Evolutionary conservation across 371 early-diverging fungal species (phyloP).

Genomic region (Mucor sp.): DNA sequence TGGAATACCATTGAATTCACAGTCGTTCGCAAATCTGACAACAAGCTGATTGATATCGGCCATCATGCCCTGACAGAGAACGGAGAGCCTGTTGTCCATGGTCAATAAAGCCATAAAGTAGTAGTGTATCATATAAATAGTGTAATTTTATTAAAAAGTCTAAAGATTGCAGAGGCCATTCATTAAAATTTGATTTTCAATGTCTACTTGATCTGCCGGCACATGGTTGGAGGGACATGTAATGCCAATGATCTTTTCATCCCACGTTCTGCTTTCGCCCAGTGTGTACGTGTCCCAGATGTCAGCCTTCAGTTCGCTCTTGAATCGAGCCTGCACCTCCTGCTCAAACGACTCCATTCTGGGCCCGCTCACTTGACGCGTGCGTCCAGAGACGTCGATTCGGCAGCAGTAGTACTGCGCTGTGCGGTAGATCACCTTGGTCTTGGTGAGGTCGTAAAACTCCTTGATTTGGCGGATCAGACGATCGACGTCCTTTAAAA

Average conservation of each 20-base stretch:
- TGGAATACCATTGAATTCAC: conserved; percentile 47
- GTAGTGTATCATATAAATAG: conserved; percentile 1
- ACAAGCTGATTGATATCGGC: conserved; percentile 38
- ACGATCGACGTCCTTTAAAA: conserved; percentile 24
- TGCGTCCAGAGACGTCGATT: conserved; percentile 35
- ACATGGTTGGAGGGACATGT: conserved; percentile 52
- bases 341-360: conserved; percentile 45
- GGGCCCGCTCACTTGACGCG: conserved; percentile 39
- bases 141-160: conserved; percentile 6
- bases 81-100: conserved; percentile 30
- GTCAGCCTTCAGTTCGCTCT: conserved; percentile 25
- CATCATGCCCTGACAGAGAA: conserved; percentile 36
- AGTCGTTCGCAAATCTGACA: conserved; percentile 39
- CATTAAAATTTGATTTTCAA: conserved; percentile 54
- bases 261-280: conserved; percentile 38
- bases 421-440: conserved; percentile 50
- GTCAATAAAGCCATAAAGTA: neutral
- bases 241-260: conserved; percentile 29
- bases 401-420: conserved; percentile 61
- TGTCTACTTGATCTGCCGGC: conserved; percentile 44
- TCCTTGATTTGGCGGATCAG: conserved; percentile 29
- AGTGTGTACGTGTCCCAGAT: conserved; percentile 46
- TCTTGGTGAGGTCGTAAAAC: conserved; percentile 28
- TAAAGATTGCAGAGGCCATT: conserved; percentile 35
- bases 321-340: conserved; percentile 26